Conservation (phyloP, 2,329 filamentous ascomycete genomes). For the Hymenoscyphus linearis region DNA sequence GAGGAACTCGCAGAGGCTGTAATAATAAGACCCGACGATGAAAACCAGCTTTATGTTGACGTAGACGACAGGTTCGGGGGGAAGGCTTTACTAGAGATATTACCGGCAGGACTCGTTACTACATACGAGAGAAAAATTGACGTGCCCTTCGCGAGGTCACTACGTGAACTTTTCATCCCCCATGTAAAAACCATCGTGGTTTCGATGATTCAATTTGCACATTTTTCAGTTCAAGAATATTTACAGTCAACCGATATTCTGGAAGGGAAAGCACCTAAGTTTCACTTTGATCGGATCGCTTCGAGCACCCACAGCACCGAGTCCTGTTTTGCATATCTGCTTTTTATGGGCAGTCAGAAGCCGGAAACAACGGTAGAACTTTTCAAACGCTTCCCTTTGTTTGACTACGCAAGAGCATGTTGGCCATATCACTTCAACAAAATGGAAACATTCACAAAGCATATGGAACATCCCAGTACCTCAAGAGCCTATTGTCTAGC, state of each 20-base stretch:
- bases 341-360: not conserved
- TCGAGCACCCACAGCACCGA: not conserved
- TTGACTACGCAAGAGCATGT: no score
- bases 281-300: no score
- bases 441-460: no score
- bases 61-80: no score
- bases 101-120: not conserved
- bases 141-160: not conserved
- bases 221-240: not conserved
- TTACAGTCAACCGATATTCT: not conserved
- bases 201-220: not conserved
- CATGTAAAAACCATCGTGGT: no score
- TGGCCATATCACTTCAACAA: no score
- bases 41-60: not conserved
- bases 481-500: no score
- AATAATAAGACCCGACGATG: not conserved
- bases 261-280: no score
- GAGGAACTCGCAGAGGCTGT: conserved; percentile 1
- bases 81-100: not conserved
- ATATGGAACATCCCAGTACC: no score
- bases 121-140: not conserved
- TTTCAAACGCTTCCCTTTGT: no score
- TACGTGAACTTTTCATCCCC: no score
- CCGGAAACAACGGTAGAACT: no score
- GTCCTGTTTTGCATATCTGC: not conserved